These are phyloP conservation scores for Dissophora ornata DNA, from an alignment of 192 early-diverging fungal species.

Conservation along the genomic window DNA sequence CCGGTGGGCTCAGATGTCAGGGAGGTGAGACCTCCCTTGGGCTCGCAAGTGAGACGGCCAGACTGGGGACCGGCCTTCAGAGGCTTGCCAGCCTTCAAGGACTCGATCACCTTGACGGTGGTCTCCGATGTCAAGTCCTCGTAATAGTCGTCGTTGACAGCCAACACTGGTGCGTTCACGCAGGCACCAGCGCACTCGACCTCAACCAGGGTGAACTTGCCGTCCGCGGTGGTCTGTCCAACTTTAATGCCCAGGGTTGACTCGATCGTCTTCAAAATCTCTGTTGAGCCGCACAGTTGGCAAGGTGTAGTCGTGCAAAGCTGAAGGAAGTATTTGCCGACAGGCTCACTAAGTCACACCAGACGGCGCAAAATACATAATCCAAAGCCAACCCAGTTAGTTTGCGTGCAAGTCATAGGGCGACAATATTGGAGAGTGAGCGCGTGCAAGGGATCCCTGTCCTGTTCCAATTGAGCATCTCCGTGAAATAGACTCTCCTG, in stretches of 20 bases:
- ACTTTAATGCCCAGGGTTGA: conserved; percentile 91
- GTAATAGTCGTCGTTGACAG: conserved; percentile 99
- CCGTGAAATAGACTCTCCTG: too few species aligned
- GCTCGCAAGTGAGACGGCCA: conserved; percentile 92
- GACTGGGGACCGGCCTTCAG: conserved; percentile 86
- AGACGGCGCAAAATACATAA: neutral
- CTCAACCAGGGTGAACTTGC: conserved; percentile 97
- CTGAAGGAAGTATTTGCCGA: conserved; percentile 99
- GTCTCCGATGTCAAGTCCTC: conserved; percentile 96
- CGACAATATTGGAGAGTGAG: too few species aligned
- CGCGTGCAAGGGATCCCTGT: too few species aligned
- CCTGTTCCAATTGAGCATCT: too few species aligned
- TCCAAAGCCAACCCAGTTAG: neutral
- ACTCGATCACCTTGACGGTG: conserved; percentile 88
- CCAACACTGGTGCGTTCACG: conserved; percentile 96
- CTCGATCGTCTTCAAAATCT: conserved; percentile 90
- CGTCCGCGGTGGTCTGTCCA: conserved; percentile 93
- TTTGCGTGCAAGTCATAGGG: neutral
- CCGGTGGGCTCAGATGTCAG: conserved; percentile 89
- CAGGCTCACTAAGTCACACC: conserved; percentile 76
- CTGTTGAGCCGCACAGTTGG: conserved; percentile 92
- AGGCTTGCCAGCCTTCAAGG: conserved; percentile 82
- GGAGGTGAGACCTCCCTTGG: conserved; percentile 80
- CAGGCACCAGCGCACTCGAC: conserved; percentile 99
- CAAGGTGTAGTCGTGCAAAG: conserved; percentile 99